These are phyloP conservation scores for Hypoxylon fuscum DNA, from an alignment of 495 filamentous ascomycete species.

Conservation along the genomic window DNA sequence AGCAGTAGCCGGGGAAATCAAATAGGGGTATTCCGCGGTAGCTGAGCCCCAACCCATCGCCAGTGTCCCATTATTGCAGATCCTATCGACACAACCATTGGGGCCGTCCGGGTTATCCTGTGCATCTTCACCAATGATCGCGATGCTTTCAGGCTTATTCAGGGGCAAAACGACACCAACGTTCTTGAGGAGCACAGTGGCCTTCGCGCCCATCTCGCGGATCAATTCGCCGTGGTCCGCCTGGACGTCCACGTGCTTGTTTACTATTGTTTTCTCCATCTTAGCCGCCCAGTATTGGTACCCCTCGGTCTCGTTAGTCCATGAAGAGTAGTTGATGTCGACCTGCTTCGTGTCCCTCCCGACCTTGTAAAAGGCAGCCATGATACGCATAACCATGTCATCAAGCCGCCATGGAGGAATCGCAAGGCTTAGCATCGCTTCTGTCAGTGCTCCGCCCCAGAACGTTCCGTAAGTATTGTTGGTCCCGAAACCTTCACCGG, in stretches of 20 bases:
- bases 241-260: constrained; percentile 67
- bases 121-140: constrained; percentile 71
- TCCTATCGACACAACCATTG: constrained; percentile 53
- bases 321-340: constrained; percentile 86
- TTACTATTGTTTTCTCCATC: constrained; percentile 69
- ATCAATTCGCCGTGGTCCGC: constrained; percentile 59
- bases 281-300: constrained; percentile 67
- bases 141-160: constrained; percentile 59
- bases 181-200: constrained; percentile 72
- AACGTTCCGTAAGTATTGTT: constrained; percentile 72
- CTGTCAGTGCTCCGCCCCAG: constrained; percentile 80
- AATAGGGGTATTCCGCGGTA: constrained; percentile 73
- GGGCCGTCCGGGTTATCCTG: constrained; percentile 59
- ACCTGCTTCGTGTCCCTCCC: constrained; percentile 66
- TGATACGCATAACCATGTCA: constrained; percentile 89
- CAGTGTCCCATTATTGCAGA: constrained; percentile 65
- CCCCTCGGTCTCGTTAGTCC: constrained; percentile 80
- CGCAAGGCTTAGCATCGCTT: constrained; percentile 75
- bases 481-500: constrained; percentile 71
- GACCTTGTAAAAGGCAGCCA: constrained; percentile 86
- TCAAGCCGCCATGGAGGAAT: constrained; percentile 82
- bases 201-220: constrained; percentile 65
- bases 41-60: constrained; percentile 66
- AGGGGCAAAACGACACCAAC: constrained; percentile 63
- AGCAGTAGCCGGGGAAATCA: constrained; percentile 64